A percentile compares a stretch with the other conserved stretches of the same genome.
These are phyloP conservation scores for Trichosporon sp. DNA, from an alignment of 1,284 basidiomycete genomes.

Conservation along the genomic window DNA sequence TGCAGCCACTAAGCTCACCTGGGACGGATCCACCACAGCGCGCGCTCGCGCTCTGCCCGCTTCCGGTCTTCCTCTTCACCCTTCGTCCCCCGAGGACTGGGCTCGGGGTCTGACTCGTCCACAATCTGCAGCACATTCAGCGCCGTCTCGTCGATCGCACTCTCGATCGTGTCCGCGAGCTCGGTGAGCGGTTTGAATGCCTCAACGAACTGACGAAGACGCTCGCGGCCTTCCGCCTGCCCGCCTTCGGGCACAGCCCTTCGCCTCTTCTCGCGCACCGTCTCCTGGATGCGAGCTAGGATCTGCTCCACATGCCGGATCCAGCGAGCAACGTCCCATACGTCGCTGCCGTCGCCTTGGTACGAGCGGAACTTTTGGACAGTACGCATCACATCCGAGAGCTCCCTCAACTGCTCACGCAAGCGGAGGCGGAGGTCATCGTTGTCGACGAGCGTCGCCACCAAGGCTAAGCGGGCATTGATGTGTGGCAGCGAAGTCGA, in stretches of 20 bases:
- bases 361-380: conserved; percentile 76
- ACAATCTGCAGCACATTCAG: conserved; percentile 33
- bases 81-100: conserved; percentile 29
- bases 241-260: conserved; percentile 8
- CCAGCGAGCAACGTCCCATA: conserved; percentile 50
- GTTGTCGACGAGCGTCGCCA: conserved; percentile 71
- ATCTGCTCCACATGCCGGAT: conserved; percentile 43
- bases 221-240: conserved; percentile 29
- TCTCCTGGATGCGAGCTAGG: conserved; percentile 31
- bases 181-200: conserved; percentile 63
- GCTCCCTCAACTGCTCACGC: conserved; percentile 62
- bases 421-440: conserved; percentile 72
- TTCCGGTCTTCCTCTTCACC: conserved; percentile 34
- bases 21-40: conserved; percentile 68
- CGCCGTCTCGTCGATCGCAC: conserved; percentile 60
- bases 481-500: conserved; percentile 76
- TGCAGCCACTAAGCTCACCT: conserved; percentile 60
- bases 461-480: conserved; percentile 72
- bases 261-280: conserved; percentile 22
- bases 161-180: conserved; percentile 66
- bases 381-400: conserved; percentile 75
- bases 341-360: conserved; percentile 66
- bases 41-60: conserved; percentile 41
- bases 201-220: conserved; percentile 61
- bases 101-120: conserved; percentile 36